Conservation (phyloP, 768 basidiomycete genomes). For the Clavaria fumosa region DNA sequence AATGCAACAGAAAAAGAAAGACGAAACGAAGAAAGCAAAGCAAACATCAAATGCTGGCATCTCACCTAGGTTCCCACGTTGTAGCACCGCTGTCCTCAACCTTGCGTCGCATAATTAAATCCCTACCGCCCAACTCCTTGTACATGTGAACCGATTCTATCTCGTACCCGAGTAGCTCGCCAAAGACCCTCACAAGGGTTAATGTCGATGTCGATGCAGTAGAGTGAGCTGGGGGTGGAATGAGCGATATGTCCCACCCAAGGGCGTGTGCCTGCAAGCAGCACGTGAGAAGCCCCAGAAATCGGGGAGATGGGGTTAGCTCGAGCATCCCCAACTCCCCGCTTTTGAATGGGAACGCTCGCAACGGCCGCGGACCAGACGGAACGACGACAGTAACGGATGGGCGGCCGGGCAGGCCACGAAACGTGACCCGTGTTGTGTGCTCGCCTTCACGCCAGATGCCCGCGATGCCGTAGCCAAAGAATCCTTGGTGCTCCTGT, state of each 20-base stretch:
- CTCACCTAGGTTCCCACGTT: slow-evolving; percentile 47
- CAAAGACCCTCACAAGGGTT: slow-evolving; percentile 38
- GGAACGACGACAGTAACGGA: slow-evolving; percentile 26
- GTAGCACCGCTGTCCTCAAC: slow-evolving; percentile 44
- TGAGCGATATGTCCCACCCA: slow-evolving; percentile 48
- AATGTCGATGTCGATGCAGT: slow-evolving; percentile 49
- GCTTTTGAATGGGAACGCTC: slow-evolving; percentile 30
- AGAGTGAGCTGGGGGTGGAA: slow-evolving; percentile 41
- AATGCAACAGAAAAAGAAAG: no score
- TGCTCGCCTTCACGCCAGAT: slow-evolving; percentile 27
- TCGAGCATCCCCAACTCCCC: slow-evolving; percentile 22
- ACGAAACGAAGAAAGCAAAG: no score
- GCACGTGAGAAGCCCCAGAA: slow-evolving; percentile 41
- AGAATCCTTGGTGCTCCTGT: slow-evolving; percentile 32
- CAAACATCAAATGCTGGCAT: no score
- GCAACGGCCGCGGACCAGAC: slow-evolving; percentile 31
- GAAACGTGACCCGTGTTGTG: slow-evolving; percentile 30
- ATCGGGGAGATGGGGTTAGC: slow-evolving; percentile 33
- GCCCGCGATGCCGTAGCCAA: slow-evolving; percentile 32
- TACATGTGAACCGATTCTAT: slow-evolving; percentile 46
- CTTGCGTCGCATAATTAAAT: slow-evolving; percentile 45
- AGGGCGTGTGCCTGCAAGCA: slow-evolving; percentile 49
- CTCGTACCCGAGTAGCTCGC: slow-evolving; percentile 43
- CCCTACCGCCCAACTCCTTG: slow-evolving; percentile 52
- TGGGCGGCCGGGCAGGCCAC: slow-evolving; percentile 15